phyloP scores from a whole-genome alignment of 768 basidiomycete genomes.

The Punctularia strigosozonata region DNA sequence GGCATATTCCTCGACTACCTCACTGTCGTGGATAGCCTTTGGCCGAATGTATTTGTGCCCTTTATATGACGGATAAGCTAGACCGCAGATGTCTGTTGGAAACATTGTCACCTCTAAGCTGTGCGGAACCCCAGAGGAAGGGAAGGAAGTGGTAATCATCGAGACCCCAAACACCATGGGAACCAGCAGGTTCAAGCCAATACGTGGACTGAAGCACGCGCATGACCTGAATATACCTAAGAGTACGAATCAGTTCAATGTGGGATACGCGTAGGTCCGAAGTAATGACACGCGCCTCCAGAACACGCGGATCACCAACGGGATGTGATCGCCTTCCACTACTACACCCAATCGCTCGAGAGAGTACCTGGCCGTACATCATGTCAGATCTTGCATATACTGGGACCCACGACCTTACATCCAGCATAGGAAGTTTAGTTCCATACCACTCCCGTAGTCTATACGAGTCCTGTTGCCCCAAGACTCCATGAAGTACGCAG shows the following conservation, averaged over 20 bases:
- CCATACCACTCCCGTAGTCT: slow-evolving; percentile 99
- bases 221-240: slow-evolving; percentile 68
- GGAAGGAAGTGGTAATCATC: slow-evolving; percentile 96
- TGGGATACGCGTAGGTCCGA: not conserved
- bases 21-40: slow-evolving; percentile 84
- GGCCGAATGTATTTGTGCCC: slow-evolving; percentile 87
- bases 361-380: slow-evolving; percentile 52
- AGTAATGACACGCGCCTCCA: slow-evolving; percentile 49
- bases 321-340: slow-evolving; percentile 49
- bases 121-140: slow-evolving; percentile 79
- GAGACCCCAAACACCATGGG: slow-evolving; percentile 95
- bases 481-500: slow-evolving; percentile 69
- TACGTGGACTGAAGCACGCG: slow-evolving; percentile 84
- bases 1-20: slow-evolving; percentile 85
- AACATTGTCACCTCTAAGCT: slow-evolving; percentile 39
- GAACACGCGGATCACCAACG: slow-evolving; percentile 75
- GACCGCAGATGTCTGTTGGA: not conserved
- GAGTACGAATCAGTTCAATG: not conserved
- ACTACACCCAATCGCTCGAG: slow-evolving; percentile 62
- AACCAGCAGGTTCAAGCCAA: slow-evolving; percentile 98
- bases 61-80: slow-evolving; percentile 13
- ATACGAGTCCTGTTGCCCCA: slow-evolving; percentile 92
- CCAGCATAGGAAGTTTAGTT: slow-evolving; percentile 95
- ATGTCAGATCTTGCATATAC: not conserved
- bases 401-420: slow-evolving; percentile 62